These are phyloP conservation scores for Emergomyces pasteurianus DNA, from an alignment of 2,329 filamentous ascomycete genomes.

Conservation along the genomic window DNA sequence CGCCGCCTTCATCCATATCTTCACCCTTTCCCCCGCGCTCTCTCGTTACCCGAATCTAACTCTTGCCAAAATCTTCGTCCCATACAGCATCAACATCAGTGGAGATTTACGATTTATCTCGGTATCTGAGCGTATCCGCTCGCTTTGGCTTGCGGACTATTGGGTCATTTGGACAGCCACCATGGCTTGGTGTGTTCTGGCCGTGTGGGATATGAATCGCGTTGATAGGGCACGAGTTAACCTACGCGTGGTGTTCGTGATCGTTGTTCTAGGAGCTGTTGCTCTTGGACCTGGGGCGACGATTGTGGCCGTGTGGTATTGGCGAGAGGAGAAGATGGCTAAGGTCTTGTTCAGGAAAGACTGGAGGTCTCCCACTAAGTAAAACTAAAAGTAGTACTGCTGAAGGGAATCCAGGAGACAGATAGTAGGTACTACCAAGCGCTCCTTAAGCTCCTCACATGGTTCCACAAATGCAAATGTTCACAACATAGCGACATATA, in stretches of 20 bases:
- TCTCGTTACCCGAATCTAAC: background rate
- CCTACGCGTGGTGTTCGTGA: background rate
- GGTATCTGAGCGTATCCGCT: background rate
- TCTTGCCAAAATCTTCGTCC: background rate
- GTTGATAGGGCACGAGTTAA: background rate
- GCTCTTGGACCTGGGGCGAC: background rate
- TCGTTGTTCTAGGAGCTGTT: background rate
- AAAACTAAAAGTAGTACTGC: too few species aligned
- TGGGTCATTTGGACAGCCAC: background rate
- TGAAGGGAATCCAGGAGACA: background rate
- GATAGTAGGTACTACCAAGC: too few species aligned
- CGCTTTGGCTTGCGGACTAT: background rate
- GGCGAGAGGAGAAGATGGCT: background rate
- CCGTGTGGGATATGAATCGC: background rate
- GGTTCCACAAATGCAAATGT: too few species aligned
- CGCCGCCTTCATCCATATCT: background rate
- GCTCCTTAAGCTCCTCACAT: too few species aligned
- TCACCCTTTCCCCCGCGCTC: background rate
- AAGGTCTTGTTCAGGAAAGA: background rate
- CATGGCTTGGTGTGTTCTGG: background rate
- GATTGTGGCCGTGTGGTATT: background rate
- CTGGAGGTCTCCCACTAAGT: too few species aligned
- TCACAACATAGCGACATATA: too few species aligned
- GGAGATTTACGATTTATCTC: too few species aligned
- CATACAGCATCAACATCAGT: background rate